Conservation (phyloP, 495 filamentous ascomycete species). For the Penicillium goetzii region DNA sequence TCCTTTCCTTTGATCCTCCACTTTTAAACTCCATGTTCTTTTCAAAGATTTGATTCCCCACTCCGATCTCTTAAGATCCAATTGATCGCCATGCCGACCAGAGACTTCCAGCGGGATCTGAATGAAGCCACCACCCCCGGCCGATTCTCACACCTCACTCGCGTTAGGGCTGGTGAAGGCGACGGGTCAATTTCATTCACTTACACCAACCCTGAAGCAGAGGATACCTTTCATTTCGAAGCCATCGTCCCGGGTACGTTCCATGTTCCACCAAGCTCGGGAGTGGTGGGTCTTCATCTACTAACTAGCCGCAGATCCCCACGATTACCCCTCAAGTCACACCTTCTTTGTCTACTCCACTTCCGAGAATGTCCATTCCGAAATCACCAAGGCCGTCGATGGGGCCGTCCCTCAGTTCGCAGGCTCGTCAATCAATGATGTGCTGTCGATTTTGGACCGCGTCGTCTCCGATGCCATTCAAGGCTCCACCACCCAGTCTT, state of each 20-base stretch:
- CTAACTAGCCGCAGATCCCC: conserved; percentile 49
- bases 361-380: conserved; percentile 50
- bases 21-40: neutral
- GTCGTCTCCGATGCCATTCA: conserved; percentile 38
- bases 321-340: conserved; percentile 67
- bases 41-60: neutral
- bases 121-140: conserved; percentile 38
- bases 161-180: conserved; percentile 59
- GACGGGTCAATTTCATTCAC: conserved; percentile 66
- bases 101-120: conserved; percentile 58
- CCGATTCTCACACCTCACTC: conserved; percentile 42
- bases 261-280: neutral
- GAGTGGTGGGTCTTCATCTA: conserved; percentile 2
- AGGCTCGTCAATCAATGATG: conserved; percentile 33
- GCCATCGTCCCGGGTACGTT: conserved; percentile 59
- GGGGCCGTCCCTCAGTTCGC: conserved; percentile 29
- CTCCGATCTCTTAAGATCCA: neutral
- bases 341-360: conserved; percentile 62
- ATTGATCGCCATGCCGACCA: conserved; percentile 54
- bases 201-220: conserved; percentile 37
- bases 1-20: neutral
- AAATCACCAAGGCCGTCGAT: conserved; percentile 53
- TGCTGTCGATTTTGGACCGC: conserved; percentile 45
- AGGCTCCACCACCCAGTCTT: conserved; percentile 17
- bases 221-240: conserved; percentile 49